These are phyloP conservation scores for Plasmodium malariae DNA, from an alignment of 169 alveolate genomes.

Conservation along the genomic window DNA sequence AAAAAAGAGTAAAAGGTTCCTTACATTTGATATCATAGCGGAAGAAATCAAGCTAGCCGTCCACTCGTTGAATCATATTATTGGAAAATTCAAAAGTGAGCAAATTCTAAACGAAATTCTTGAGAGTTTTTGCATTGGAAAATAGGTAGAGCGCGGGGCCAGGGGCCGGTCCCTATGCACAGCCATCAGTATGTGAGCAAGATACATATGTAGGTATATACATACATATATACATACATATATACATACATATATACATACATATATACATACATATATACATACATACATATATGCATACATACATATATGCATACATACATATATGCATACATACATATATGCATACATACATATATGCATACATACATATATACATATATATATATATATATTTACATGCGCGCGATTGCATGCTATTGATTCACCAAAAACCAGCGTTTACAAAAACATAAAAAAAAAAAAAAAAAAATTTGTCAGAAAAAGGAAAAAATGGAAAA, in stretches of 20 bases:
- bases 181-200: not conserved
- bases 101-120: constrained; percentile 23
- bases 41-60: constrained; percentile 52
- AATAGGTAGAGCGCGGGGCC: not conserved
- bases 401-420: too few species aligned
- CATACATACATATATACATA: too few species aligned
- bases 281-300: not conserved
- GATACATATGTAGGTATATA: not conserved
- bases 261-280: not conserved
- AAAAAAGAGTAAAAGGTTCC: not conserved
- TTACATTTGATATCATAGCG: constrained; percentile 40
- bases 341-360: not conserved
- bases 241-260: not conserved
- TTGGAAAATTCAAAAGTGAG: constrained; percentile 15
- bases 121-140: constrained; percentile 42
- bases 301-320: not conserved
- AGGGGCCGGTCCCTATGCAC: not conserved
- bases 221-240: not conserved
- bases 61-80: constrained; percentile 8
- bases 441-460: too few species aligned
- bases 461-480: too few species aligned
- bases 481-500: too few species aligned
- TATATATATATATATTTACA: too few species aligned
- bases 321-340: too few species aligned
- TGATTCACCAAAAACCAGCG: too few species aligned